Base-by-base conservation (phyloP, 345 rosid species). In the Eucalyptus pauciflora region DNA sequence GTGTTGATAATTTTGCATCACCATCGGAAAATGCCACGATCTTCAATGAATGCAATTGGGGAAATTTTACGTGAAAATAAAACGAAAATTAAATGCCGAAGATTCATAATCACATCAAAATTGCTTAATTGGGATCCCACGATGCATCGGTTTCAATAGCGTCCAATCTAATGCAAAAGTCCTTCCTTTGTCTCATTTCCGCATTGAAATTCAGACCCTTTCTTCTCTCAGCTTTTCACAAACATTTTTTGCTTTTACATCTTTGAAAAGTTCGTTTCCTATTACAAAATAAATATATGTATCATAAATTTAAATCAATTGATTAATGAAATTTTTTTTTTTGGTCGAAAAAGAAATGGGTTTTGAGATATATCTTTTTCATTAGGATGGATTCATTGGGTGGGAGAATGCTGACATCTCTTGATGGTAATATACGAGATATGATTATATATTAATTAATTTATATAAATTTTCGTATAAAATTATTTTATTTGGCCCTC, bases 321-420 rank as follows among this genome's bases (percentile, higher is more conserved):
- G 0, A 37, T 33, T 5, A 71, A 37, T 2, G 9, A 14, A 64
- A n/a, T n/a, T 6, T 4, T 56, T 10, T 54, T 54, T 56, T 24
- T 56, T 1, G 1, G 2, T 56, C 2, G 2, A 56, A 56, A 71
- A 37, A 7, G 9, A 14, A 64, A 64, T 2, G 0, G 1, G 2
- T 64, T 25, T 58, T 15, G 10, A 64, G 5, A 64, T 64, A 2
- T 64, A 64, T 4, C 3, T 0, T 7, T 62, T 64, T 29, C 14
- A 29, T 64, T 13, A 6, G 5, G 33, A 31, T 4, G 5, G 2
- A 64, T 0, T 29, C 8, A 13, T 62, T 1, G 1, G 29, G 10
- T 14, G 4, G 4, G 69, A 27, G 8, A 60, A 64, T 64, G 37
- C 3, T 0, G 0, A 13, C 16, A 7, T 29, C 4, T 62, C 3